phyloP scores from a whole-genome alignment of 2,329 filamentous ascomycete genomes.

The Venturia oleaginea region DNA sequence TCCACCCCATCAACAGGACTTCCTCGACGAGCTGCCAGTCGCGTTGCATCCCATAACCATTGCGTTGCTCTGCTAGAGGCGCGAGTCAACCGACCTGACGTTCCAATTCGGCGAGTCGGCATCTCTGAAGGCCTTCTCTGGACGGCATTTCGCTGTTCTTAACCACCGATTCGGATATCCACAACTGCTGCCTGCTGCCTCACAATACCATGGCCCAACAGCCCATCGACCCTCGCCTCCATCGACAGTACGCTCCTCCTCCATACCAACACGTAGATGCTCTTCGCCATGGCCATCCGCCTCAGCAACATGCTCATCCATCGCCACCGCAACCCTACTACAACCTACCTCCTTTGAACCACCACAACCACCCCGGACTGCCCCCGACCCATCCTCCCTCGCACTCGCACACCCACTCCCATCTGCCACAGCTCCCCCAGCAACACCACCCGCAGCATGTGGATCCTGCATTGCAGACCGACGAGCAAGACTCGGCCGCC shows the following conservation, averaged over 20 bases:
- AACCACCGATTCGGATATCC: background rate
- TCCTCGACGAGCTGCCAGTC: background rate
- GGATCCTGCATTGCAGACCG: conserved; percentile 2
- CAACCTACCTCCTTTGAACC: background rate
- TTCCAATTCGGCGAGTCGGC: background rate
- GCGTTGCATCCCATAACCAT: background rate
- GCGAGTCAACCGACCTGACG: background rate
- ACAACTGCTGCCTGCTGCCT: background rate
- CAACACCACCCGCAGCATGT: conserved; percentile 4
- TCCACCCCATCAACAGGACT: background rate
- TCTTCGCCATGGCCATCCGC: background rate
- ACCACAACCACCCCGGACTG: background rate
- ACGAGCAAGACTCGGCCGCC: background rate
- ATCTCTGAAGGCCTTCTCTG: background rate
- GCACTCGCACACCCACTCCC: no score
- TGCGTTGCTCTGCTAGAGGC: background rate
- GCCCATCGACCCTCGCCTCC: background rate
- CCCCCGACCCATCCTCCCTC: background rate
- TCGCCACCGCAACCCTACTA: conserved; percentile 5
- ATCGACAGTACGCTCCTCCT: background rate
- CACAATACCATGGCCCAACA: background rate
- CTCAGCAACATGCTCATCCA: background rate
- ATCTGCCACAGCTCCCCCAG: background rate
- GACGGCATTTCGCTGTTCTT: background rate
- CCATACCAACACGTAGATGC: background rate